These are phyloP conservation scores for Fragosphaeria purpurea DNA, from an alignment of 2,329 filamentous ascomycete species.

Conservation along the genomic window DNA sequence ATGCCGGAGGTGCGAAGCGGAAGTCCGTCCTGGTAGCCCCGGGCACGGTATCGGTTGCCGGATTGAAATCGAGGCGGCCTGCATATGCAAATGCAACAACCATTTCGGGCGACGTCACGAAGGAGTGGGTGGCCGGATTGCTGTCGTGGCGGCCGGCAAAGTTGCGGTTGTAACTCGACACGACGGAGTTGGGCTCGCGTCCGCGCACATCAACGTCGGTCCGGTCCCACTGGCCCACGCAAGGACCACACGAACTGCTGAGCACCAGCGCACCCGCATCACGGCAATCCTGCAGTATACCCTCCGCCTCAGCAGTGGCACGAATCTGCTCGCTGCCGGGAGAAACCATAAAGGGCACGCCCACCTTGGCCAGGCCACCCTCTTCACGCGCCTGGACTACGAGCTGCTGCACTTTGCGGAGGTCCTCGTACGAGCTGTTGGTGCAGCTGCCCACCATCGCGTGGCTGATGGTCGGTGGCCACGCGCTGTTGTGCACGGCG, in stretches of 20 bases:
- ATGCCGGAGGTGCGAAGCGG: too few relatives aligned
- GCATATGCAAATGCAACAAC: slow-evolving; percentile 31
- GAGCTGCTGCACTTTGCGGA: slow-evolving; percentile 25
- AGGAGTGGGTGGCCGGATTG: slow-evolving; percentile 34
- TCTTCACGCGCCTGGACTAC: slow-evolving; percentile 60
- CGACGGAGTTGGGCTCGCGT: slow-evolving; percentile 86
- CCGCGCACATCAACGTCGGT: slow-evolving; percentile 29
- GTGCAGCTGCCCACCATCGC: slow-evolving; percentile 97
- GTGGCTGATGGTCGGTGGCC: slow-evolving; percentile 92
- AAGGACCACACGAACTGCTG: slow-evolving; percentile 87
- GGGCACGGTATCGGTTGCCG: slow-evolving; percentile 80
- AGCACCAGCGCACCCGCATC: slow-evolving; percentile 42
- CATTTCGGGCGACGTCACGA: slow-evolving; percentile 35
- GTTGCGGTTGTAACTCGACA: slow-evolving; percentile 99
- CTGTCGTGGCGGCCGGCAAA: slow-evolving; percentile 87
- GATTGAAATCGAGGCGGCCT: slow-evolving; percentile 67
- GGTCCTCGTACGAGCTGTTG: slow-evolving; percentile 77
- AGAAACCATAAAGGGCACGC: slow-evolving; percentile 86
- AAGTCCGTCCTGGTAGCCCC: slow-evolving; percentile 54
- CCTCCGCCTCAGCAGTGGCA: slow-evolving; percentile 89
- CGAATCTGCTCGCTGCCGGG: slow-evolving; percentile 95
- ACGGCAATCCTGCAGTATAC: slow-evolving; percentile 36
- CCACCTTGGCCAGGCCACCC: slow-evolving; percentile 67
- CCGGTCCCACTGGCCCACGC: slow-evolving; percentile 92
- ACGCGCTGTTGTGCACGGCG: slow-evolving; percentile 84